Evolutionary conservation across 192 early-diverging fungal species (phyloP).

Genomic region (Podochytrium sp.): DNA sequence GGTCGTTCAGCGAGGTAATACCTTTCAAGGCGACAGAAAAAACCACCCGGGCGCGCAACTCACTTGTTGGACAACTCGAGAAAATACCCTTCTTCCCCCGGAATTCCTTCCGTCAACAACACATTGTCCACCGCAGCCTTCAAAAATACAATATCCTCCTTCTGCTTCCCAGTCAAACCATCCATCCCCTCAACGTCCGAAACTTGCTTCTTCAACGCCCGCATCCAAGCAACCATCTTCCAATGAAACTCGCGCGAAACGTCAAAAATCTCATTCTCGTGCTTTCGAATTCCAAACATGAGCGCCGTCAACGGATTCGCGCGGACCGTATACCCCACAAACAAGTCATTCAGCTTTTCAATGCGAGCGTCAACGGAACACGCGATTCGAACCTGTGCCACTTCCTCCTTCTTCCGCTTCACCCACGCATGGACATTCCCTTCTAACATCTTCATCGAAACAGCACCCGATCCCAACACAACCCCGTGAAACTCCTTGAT

Average conservation of each 20-base stretch:
- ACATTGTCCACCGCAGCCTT: background rate
- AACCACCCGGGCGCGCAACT: no score
- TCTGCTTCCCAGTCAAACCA: background rate
- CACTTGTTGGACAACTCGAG: constrained; percentile 12
- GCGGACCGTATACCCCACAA: background rate
- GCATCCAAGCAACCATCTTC: background rate
- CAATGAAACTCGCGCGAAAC: background rate
- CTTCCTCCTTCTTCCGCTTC: background rate
- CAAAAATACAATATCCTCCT: background rate
- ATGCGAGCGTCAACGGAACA: background rate
- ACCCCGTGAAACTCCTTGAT: constrained; percentile 41
- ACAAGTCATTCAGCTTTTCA: background rate
- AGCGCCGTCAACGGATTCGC: background rate
- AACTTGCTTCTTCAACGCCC: background rate
- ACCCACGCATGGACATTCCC: constrained; percentile 23
- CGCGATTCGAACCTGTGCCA: background rate
- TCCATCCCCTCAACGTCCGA: background rate
- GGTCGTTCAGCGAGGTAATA: background rate
- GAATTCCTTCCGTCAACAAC: background rate
- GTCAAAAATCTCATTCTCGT: background rate
- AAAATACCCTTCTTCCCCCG: background rate
- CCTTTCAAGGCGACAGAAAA: background rate
- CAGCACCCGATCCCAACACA: constrained; percentile 8
- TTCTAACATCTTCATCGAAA: constrained; percentile 26
- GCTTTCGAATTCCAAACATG: background rate